Base-by-base conservation (phyloP, 805 yeast genomes). In the Kazachstania viticola region DNA sequence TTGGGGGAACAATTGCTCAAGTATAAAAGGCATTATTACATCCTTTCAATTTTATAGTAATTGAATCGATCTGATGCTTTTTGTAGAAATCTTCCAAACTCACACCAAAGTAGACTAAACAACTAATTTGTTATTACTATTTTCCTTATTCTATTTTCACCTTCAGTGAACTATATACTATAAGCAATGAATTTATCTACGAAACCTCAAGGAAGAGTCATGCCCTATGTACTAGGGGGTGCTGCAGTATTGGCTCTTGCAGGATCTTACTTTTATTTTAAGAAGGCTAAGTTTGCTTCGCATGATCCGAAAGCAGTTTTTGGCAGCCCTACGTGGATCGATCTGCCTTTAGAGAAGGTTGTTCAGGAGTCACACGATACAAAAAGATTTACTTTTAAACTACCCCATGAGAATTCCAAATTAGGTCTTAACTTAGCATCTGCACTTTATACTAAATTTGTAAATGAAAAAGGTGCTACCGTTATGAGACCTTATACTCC, bases 401-500 rank as follows among this genome's bases (percentile, higher is more conserved):
- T 85, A 44, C 80, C 81, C 23, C 56, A 67, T 32, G 55, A 67
- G 16, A 87, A 79, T 49, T 71, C 75, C 38, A 73, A 65, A 14
- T 67, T 84, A 19, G 97, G 97, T 22, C 69, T 85, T 45, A 62
- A 69, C 43, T 69, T 79, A 32, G 94, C 97, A 27, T 81, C 91
- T 19, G 73, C 79, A 42, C 56, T 91, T 28, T 56, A 91, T 55
- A 72, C 94, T 59, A 87, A 85, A 65, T 82, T 64, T 52, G 78
- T 75, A 34, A 77, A 88, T 38, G 72, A 75, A 39, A 82, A 83
- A 64, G 97, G 96, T 44, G 73, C 65, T 61, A 75, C 75, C 51
- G 95, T 88, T 31, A 65, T 91, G 41, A 79, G 95, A 64, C 85
- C 85, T 26, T 78, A 77, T 62, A 91, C 98, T 25, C 98, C 98